phyloP scores from a whole-genome alignment of 495 filamentous ascomycete genomes.

The Clohesyomyces aquaticus region DNA sequence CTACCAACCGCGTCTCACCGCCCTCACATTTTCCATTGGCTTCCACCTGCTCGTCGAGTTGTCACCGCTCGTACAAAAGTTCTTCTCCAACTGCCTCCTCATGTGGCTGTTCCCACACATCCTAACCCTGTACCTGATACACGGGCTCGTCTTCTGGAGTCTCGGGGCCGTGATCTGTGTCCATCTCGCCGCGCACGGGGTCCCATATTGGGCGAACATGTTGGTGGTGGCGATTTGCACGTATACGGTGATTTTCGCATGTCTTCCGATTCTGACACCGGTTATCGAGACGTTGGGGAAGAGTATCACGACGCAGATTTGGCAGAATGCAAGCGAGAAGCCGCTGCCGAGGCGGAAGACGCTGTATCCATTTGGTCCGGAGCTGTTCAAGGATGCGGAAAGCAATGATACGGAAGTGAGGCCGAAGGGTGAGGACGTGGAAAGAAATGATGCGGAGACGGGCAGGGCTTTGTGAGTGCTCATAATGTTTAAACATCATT shows the following conservation, averaged over 20 bases:
- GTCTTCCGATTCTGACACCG: conserved; percentile 31
- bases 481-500: no score
- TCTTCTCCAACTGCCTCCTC: conserved; percentile 43
- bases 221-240: conserved; percentile 28
- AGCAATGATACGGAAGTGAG: no score
- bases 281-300: conserved; percentile 36
- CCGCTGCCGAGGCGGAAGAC: conserved; percentile 25
- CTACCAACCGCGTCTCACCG: conserved; percentile 49
- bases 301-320: conserved; percentile 32
- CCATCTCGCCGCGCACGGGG: conserved; percentile 24
- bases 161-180: conserved; percentile 41
- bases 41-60: conserved; percentile 50
- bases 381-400: no score
- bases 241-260: conserved; percentile 22
- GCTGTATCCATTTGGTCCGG: conserved; percentile 37
- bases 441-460: no score
- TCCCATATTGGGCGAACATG: conserved; percentile 26
- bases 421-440: no score
- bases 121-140: conserved; percentile 53
- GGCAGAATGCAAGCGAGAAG: conserved; percentile 29
- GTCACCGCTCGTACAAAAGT: conserved; percentile 42
- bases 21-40: conserved; percentile 44
- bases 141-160: conserved; percentile 51
- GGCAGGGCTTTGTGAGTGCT: no score
- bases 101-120: conserved; percentile 51